These are phyloP conservation scores for Neurospora sp. DNA, from an alignment of 2,329 filamentous ascomycete species.

Conservation along the genomic window DNA sequence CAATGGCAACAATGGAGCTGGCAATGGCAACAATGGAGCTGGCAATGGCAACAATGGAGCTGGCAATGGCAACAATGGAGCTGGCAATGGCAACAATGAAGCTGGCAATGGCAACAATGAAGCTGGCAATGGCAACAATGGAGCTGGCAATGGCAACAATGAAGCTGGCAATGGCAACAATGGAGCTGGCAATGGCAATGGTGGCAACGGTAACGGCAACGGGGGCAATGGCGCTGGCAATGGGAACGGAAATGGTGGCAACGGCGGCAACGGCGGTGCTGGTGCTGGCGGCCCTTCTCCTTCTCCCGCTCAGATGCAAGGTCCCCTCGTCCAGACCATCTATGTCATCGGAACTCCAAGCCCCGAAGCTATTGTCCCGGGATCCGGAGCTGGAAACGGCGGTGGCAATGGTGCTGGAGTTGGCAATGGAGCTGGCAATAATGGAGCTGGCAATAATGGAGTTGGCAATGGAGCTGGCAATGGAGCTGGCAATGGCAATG, in stretches of 20 bases:
- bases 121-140: slow-evolving; percentile 3
- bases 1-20: slow-evolving; percentile 3
- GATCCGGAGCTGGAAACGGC: not conserved
- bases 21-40: slow-evolving; percentile 2
- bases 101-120: not conserved
- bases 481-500: not conserved
- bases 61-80: slow-evolving; percentile 2
- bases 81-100: slow-evolving; percentile 4
- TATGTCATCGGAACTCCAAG: not conserved
- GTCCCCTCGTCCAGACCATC: not conserved
- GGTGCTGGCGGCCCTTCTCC: not conserved
- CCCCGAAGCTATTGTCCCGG: not conserved
- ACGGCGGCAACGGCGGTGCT: not conserved
- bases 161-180: not conserved
- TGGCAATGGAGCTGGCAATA: not conserved
- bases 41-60: slow-evolving; percentile 5
- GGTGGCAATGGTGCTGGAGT: not conserved
- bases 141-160: slow-evolving; percentile 2
- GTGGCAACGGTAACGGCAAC: too few species aligned
- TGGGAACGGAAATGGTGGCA: slow-evolving; percentile 1
- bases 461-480: not conserved
- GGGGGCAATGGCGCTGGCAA: slow-evolving; percentile 1
- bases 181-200: not conserved
- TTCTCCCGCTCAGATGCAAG: not conserved
- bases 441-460: not conserved